These are phyloP conservation scores for Neophaeococcomyces aloes DNA, from an alignment of 2,329 filamentous ascomycete genomes.

Conservation along the genomic window DNA sequence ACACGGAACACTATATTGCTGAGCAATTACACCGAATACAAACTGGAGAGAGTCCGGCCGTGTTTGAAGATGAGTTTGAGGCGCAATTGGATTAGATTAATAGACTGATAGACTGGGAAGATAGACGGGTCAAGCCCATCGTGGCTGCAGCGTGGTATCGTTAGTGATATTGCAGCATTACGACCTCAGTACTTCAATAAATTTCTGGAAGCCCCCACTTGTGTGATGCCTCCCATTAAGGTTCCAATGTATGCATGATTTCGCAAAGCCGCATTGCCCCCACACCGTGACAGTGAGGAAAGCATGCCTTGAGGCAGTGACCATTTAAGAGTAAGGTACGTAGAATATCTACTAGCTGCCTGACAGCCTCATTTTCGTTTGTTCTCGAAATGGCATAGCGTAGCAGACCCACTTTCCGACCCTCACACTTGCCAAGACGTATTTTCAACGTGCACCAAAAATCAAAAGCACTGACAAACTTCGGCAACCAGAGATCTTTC, in stretches of 20 bases:
- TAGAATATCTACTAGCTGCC: too few relatives aligned
- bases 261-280: too few relatives aligned
- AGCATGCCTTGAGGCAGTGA: too few relatives aligned
- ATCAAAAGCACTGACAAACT: background rate
- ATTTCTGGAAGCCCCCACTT: too few relatives aligned
- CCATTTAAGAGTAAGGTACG: too few relatives aligned
- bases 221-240: background rate
- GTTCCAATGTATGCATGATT: background rate
- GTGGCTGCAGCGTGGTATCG: background rate
- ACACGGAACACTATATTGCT: constrained; percentile 70
- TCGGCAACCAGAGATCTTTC: constrained; percentile 2
- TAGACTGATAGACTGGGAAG: background rate
- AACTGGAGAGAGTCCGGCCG: constrained; percentile 38
- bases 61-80: constrained; percentile 54
- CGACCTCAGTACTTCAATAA: too few relatives aligned
- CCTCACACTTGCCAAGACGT: background rate
- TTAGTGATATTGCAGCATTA: background rate
- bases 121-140: background rate
- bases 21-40: constrained; percentile 68
- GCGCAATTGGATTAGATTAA: constrained; percentile 38
- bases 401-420: background rate
- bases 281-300: too few relatives aligned
- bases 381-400: too few relatives aligned
- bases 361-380: background rate
- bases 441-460: too few relatives aligned